A percentile compares a stretch with the other conserved stretches of the same genome.
These are phyloP conservation scores for Cryptosporidium baileyi DNA, from an alignment of 169 alveolate genomes.

Conservation along the genomic window DNA sequence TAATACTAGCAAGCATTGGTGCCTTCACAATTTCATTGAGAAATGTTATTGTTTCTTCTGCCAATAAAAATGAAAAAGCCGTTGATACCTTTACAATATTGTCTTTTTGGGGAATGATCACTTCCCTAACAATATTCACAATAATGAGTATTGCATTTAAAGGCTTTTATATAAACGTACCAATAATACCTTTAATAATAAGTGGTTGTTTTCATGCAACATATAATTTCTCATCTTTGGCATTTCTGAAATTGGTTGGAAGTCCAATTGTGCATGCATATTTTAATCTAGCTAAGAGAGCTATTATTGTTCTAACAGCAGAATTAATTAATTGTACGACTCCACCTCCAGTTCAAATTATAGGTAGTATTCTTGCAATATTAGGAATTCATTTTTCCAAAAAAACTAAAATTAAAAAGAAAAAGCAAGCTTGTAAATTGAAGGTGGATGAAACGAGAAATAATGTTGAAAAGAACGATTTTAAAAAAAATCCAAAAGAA, in stretches of 20 bases:
- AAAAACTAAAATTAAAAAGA: slow-evolving; percentile 8
- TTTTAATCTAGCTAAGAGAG: slow-evolving; percentile 67
- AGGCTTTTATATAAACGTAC: slow-evolving; percentile 4
- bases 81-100: slow-evolving; percentile 48
- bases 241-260: slow-evolving; percentile 62
- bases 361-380: slow-evolving; percentile 65
- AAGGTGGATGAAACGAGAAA: neutral
- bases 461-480: neutral
- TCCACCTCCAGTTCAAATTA: slow-evolving; percentile 57
- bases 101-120: slow-evolving; percentile 65
- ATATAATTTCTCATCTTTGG: slow-evolving; percentile 68
- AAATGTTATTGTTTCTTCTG: slow-evolving; percentile 65
- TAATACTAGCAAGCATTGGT: slow-evolving; percentile 59
- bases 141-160: slow-evolving; percentile 23
- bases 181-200: slow-evolving; percentile 30
- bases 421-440: neutral
- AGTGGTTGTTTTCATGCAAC: slow-evolving; percentile 69
- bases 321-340: slow-evolving; percentile 64
- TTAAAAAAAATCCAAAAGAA: neutral
- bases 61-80: slow-evolving; percentile 63
- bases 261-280: slow-evolving; percentile 69
- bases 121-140: slow-evolving; percentile 29
- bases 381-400: slow-evolving; percentile 69
- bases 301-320: slow-evolving; percentile 67
- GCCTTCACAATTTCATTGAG: slow-evolving; percentile 68